Evolutionary conservation across 2,329 filamentous ascomycete genomes (phyloP).

Genomic region (Ophiostoma quercus): DNA sequence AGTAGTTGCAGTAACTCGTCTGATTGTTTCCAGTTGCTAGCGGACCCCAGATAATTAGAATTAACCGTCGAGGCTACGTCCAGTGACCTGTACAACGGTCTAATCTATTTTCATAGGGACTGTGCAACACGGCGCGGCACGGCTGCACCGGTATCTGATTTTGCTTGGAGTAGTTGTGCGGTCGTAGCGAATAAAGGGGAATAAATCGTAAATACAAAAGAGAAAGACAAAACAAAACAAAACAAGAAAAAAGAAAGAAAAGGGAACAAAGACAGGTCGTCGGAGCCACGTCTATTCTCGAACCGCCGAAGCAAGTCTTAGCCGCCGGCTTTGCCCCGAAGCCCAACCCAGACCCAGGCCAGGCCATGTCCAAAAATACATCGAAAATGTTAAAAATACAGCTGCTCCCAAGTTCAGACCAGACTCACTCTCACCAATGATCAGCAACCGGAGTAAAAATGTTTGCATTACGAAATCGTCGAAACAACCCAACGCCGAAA

Average conservation of each 20-base stretch:
- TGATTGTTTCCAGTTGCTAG: background rate
- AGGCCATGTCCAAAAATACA: background rate
- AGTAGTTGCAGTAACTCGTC: background rate
- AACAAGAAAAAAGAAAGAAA: background rate
- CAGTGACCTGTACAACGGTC: background rate
- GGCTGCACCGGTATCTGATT: background rate
- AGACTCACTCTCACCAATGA: background rate
- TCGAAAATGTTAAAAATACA: background rate
- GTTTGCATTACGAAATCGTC: background rate
- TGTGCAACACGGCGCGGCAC: background rate
- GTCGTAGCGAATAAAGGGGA: background rate
- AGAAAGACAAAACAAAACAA: background rate
- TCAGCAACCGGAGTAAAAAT: background rate
- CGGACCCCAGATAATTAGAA: background rate
- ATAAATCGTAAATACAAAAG: background rate
- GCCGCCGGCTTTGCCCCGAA: background rate
- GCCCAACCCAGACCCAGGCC: background rate
- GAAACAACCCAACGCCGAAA: background rate
- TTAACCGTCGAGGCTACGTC: background rate
- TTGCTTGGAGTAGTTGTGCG: background rate
- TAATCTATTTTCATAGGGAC: background rate
- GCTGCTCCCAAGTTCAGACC: background rate
- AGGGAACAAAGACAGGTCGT: background rate
- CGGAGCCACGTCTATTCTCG: background rate
- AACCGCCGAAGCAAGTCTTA: background rate